Evolutionary conservation across 2,329 filamentous ascomycete genomes (phyloP).

Genomic region (Fusarium brachygibbosum): DNA sequence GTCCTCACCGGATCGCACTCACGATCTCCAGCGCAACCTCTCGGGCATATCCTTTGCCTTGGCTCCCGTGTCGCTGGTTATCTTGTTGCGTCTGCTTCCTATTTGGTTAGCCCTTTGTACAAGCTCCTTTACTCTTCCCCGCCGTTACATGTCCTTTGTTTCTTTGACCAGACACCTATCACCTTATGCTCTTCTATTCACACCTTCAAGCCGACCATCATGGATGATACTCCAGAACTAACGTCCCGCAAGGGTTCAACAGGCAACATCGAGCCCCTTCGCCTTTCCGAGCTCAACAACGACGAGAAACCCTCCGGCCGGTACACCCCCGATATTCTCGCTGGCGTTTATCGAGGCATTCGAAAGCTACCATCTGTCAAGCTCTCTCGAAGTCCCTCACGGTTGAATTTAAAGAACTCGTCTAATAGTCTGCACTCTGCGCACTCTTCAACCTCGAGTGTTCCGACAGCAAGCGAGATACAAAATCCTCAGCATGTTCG

Average conservation of each 20-base stretch:
- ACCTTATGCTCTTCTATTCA: constrained; percentile 32
- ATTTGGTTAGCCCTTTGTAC: constrained; percentile 37
- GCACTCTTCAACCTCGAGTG: constrained; percentile 38
- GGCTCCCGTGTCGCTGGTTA: constrained; percentile 27
- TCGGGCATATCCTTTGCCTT: constrained; percentile 33
- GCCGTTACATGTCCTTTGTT: constrained; percentile 14
- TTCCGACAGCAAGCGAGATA: constrained; percentile 35
- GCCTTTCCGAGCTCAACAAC: constrained; percentile 61
- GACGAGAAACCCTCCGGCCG: constrained; percentile 56
- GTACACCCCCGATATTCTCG: constrained; percentile 62
- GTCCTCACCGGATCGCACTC: constrained; percentile 45
- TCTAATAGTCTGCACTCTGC: constrained; percentile 37
- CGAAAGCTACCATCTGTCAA: constrained; percentile 62
- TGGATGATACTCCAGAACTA: constrained; percentile 51
- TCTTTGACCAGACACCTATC: constrained; percentile 13
- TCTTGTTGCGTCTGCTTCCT: constrained; percentile 27
- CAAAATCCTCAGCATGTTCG: constrained; percentile 63
- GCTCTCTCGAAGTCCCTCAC: constrained; percentile 61
- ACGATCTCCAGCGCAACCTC: constrained; percentile 46
- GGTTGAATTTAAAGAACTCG: constrained; percentile 54
- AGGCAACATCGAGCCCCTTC: constrained; percentile 52
- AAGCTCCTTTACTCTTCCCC: constrained; percentile 24
- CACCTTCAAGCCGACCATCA: constrained; percentile 37
- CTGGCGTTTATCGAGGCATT: constrained; percentile 66
- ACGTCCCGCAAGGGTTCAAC: constrained; percentile 51